phyloP scores from a whole-genome alignment of 2,329 filamentous ascomycete genomes.

The Chrysosporium keratinophilum region DNA sequence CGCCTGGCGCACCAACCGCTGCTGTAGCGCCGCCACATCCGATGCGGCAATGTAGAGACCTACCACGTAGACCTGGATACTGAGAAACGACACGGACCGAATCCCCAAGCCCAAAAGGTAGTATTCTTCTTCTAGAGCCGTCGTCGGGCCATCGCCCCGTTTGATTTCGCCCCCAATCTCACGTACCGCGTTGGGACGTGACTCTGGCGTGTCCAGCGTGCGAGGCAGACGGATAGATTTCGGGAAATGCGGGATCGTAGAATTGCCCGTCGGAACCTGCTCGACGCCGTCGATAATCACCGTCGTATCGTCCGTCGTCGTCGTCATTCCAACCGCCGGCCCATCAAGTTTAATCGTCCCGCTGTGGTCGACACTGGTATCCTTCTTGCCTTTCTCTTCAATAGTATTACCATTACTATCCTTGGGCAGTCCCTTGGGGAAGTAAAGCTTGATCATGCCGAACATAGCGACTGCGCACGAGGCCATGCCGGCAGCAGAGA shows the following conservation, averaged over 20 bases:
- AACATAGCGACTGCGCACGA: conserved; percentile 34
- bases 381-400: too few relatives aligned
- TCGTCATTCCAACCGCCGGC: conserved; percentile 28
- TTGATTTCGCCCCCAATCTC: conserved; percentile 31
- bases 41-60: conserved; percentile 81
- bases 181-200: conserved; percentile 27
- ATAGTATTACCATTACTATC: conserved; percentile 1
- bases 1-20: conserved; percentile 62
- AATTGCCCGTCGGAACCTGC: conserved; percentile 70
- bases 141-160: conserved; percentile 31
- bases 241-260: conserved; percentile 69
- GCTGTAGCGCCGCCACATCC: conserved; percentile 72
- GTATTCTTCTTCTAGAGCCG: conserved; percentile 62
- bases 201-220: conserved; percentile 24
- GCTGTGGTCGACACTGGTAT: not conserved
- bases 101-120: conserved; percentile 80
- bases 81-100: conserved; percentile 77
- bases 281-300: conserved; percentile 52
- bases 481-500: conserved; percentile 32
- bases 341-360: conserved; percentile 33
- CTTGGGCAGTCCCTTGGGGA: conserved; percentile 17
- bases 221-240: conserved; percentile 55
- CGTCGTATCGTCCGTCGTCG: conserved; percentile 25
- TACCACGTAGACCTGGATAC: conserved; percentile 88
- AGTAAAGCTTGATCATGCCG: conserved; percentile 31